phyloP scores from a whole-genome alignment of 2,329 filamentous ascomycete genomes.

The Claviceps capensis region DNA sequence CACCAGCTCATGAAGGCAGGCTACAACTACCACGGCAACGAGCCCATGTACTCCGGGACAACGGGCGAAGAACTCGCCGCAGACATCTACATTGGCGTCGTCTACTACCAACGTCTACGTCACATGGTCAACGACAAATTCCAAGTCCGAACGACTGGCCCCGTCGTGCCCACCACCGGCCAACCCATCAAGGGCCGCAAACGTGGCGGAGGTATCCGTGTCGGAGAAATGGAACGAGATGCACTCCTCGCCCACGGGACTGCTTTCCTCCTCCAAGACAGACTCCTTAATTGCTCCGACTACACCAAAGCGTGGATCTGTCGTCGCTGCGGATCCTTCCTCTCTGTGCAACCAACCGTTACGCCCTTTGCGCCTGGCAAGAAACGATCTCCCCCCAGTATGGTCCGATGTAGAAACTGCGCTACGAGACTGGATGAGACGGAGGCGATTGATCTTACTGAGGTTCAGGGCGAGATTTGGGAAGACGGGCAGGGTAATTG shows the following conservation, averaged over 20 bases:
- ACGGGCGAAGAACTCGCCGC: slow-evolving; percentile 87
- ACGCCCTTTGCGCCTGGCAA: slow-evolving; percentile 46
- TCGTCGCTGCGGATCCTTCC: slow-evolving; percentile 75
- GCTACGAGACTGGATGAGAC: slow-evolving; percentile 47
- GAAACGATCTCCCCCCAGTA: slow-evolving; percentile 50
- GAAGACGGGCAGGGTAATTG: slow-evolving; percentile 76
- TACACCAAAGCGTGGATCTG: slow-evolving; percentile 85
- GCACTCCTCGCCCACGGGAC: slow-evolving; percentile 89
- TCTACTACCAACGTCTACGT: slow-evolving; percentile 94
- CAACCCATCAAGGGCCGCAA: slow-evolving; percentile 96
- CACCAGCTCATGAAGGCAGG: slow-evolving; percentile 90
- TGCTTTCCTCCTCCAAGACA: slow-evolving; percentile 87
- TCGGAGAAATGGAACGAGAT: slow-evolving; percentile 98
- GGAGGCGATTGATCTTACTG: slow-evolving; percentile 40
- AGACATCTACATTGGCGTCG: slow-evolving; percentile 92
- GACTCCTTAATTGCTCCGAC: slow-evolving; percentile 93
- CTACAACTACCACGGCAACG: slow-evolving; percentile 96
- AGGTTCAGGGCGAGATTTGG: slow-evolving; percentile 65
- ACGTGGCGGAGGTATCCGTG: slow-evolving; percentile 94
- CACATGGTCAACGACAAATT: slow-evolving; percentile 99
- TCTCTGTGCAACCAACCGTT: slow-evolving; percentile 72
- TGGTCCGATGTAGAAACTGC: slow-evolving; percentile 69
- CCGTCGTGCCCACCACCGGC: slow-evolving; percentile 77
- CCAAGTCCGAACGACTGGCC: slow-evolving; percentile 92
- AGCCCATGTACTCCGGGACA: slow-evolving; percentile 96